Conservation (phyloP, 75 land plant genomes). For the Pinus tabuliformis region DNA sequence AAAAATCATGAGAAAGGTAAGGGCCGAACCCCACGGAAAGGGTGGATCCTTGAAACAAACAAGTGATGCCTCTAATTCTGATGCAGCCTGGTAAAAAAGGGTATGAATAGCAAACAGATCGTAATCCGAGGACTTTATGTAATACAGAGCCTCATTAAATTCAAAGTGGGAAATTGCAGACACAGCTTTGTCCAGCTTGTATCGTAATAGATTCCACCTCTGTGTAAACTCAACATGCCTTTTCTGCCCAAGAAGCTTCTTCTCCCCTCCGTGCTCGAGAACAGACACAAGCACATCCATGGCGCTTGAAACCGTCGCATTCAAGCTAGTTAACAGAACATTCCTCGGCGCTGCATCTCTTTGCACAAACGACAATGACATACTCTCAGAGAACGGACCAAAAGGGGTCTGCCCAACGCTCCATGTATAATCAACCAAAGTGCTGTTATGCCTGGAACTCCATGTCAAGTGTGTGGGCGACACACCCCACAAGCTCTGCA, state of each 20-base stretch:
- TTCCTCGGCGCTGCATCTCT: conserved; percentile 91
- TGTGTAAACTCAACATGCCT: conserved; percentile 63
- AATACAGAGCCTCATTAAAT: conserved; percentile 81
- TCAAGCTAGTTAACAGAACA: conserved; percentile 69
- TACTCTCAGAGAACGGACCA: conserved; percentile 88
- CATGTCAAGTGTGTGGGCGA: conserved; percentile 89
- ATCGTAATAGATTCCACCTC: conserved; percentile 82
- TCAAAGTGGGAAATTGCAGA: conserved; percentile 89
- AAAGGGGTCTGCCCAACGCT: conserved; percentile 96
- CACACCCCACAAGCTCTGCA: conserved; percentile 96
- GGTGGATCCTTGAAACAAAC: conserved; percentile 96
- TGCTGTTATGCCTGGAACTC: conserved; percentile 81
- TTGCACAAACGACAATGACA: conserved; percentile 87
- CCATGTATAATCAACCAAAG: conserved; percentile 94
- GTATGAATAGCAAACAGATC: conserved; percentile 78
- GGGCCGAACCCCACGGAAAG: conserved; percentile 79
- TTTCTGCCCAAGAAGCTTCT: conserved; percentile 43
- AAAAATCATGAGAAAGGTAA: conserved; percentile 17
- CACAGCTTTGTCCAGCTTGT: conserved; percentile 82
- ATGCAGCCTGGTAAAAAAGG: conserved; percentile 67
- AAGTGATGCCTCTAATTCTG: conserved; percentile 75
- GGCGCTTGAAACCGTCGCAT: conserved; percentile 67
- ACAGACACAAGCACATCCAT: conserved; percentile 71
- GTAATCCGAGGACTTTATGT: conserved; percentile 81
- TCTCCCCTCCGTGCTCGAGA: conserved; percentile 80